Conservation (phyloP, 257 asterid genomes). For the Solanum lignicaule region DNA sequence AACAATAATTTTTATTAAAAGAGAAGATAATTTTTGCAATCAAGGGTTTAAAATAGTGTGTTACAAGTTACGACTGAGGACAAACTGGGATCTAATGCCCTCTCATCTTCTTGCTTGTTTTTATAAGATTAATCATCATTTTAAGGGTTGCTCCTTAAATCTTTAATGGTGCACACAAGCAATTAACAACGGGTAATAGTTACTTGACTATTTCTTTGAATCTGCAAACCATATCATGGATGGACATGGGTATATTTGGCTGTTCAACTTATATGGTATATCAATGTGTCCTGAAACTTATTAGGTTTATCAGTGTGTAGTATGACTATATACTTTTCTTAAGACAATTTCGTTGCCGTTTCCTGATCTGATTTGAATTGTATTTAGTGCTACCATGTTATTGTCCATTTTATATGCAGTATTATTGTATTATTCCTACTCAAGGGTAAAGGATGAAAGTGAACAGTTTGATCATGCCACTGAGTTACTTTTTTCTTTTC, state of each 20-base stretch:
- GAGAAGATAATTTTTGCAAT: neutral
- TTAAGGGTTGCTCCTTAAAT: neutral
- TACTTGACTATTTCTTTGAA: neutral
- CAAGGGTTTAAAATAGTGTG: neutral
- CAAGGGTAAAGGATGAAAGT: neutral
- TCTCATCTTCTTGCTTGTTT: neutral
- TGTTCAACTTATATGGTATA: neutral
- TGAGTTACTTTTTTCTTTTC: constrained; percentile 9
- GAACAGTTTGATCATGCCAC: constrained; percentile 12
- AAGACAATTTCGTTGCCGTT: neutral
- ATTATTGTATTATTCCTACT: neutral
- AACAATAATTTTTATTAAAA: neutral
- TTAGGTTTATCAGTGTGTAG: neutral
- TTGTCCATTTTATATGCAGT: neutral
- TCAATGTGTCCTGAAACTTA: neutral
- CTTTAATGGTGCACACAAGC: neutral
- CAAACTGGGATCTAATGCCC: neutral
- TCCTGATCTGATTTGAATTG: neutral
- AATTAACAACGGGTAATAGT: neutral
- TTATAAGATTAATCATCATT: neutral
- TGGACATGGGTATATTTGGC: neutral
- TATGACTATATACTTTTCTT: neutral
- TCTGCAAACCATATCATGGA: neutral
- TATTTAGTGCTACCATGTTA: neutral
- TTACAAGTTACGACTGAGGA: neutral